Conservation (phyloP, 371 early-diverging fungal species). For the Catenaria anguillulae region DNA sequence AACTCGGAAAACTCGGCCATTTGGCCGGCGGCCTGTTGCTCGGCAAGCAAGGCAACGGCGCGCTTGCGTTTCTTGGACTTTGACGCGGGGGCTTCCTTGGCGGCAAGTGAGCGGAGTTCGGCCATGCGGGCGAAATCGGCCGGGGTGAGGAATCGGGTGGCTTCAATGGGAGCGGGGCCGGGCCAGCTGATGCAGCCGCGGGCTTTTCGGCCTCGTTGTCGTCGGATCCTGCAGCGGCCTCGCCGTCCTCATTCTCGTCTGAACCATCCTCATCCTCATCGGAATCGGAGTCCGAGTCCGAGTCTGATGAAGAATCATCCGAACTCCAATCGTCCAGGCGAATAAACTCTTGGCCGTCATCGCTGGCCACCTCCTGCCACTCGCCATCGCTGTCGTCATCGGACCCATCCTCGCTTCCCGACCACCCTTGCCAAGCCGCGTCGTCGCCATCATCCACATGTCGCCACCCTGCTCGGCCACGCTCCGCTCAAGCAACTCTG, state of each 20-base stretch:
- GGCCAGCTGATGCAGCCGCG: not conserved
- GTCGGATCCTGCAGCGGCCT: conserved; percentile 7
- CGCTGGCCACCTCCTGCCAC: not conserved
- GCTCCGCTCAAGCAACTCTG: conserved; percentile 34
- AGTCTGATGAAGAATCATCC: not conserved
- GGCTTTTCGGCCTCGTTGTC: conserved; percentile 18
- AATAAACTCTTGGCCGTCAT: conserved; percentile 3
- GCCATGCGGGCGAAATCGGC: conserved; percentile 78
- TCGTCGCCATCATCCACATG: conserved; percentile 19
- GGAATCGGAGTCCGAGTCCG: not conserved
- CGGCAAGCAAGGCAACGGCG: not conserved
- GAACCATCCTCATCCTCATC: no score
- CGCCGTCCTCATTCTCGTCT: conserved; percentile 1
- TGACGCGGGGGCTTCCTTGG: conserved; percentile 19
- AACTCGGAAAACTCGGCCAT: conserved; percentile 20
- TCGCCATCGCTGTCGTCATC: conserved; percentile 4
- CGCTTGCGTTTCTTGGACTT: conserved; percentile 10
- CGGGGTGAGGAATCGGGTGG: conserved; percentile 64
- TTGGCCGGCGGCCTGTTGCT: not conserved
- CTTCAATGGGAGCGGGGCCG: conserved; percentile 14
- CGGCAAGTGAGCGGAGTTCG: conserved; percentile 31
- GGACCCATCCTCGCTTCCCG: conserved; percentile 14
- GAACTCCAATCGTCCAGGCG: not conserved
- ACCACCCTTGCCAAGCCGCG: conserved; percentile 42
- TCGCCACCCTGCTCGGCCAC: conserved; percentile 13